A percentile compares a stretch with the other conserved stretches of the same genome.
phyloP scores from a whole-genome alignment of 352 stramenopile genomes.

The Phytophthora chlamydospora region DNA sequence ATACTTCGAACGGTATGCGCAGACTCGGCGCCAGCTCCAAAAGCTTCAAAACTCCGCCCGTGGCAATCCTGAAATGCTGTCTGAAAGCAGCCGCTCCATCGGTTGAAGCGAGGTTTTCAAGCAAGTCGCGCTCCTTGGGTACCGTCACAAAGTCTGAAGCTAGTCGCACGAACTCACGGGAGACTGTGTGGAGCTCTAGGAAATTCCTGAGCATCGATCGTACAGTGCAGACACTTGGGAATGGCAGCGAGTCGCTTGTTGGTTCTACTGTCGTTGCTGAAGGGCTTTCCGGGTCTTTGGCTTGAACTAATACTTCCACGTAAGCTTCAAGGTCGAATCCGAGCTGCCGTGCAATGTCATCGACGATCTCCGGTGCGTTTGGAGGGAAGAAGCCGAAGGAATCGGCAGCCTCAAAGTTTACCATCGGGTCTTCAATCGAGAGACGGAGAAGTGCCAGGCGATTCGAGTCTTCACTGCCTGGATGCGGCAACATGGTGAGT shows the following conservation, averaged over 20 bases:
- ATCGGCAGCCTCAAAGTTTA: conserved; percentile 81
- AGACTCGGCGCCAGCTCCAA: conserved; percentile 65
- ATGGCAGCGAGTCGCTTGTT: conserved; percentile 45
- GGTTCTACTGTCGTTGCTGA: neutral
- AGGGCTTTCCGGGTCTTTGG: conserved; percentile 1
- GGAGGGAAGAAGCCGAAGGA: conserved; percentile 84
- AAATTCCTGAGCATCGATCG: conserved; percentile 90
- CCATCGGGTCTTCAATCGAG: conserved; percentile 45
- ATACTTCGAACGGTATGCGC: conserved; percentile 59
- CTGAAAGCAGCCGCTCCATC: conserved; percentile 86
- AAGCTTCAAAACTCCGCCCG: conserved; percentile 77
- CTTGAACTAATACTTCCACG: conserved; percentile 72
- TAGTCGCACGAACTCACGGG: conserved; percentile 58
- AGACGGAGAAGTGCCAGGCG: conserved; percentile 52
- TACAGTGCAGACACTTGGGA: conserved; percentile 91
- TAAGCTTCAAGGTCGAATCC: conserved; percentile 84
- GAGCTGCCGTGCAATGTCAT: conserved; percentile 67
- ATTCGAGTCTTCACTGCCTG: neutral
- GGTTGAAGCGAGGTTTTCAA: conserved; percentile 53
- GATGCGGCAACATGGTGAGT: neutral
- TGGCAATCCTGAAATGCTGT: conserved; percentile 76
- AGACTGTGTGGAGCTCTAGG: conserved; percentile 86
- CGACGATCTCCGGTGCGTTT: conserved; percentile 69
- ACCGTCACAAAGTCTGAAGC: conserved; percentile 53
- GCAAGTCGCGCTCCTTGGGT: conserved; percentile 41